Conservation (phyloP, 306 rosid species). For the Cucumis melo region DNA sequence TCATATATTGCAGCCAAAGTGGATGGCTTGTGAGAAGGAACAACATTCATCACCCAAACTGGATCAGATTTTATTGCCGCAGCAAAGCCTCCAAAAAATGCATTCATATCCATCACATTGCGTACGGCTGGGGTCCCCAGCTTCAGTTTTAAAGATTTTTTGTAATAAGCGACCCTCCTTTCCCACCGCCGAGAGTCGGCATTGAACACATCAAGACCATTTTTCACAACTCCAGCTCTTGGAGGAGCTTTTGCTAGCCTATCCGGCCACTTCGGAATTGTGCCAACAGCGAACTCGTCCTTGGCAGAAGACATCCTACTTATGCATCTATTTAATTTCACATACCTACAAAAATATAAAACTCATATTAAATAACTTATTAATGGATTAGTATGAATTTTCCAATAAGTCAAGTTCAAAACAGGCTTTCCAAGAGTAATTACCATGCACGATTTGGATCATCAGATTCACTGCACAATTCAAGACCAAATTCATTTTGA, state of each 20-base stretch:
- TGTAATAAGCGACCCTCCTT: constrained; percentile 66
- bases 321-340: constrained; percentile 66
- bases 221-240: constrained; percentile 55
- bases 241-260: constrained; percentile 57
- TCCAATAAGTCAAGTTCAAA: neutral
- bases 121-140: constrained; percentile 86
- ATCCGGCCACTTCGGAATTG: constrained; percentile 79
- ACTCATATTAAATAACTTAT: neutral
- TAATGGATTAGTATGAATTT: neutral
- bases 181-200: constrained; percentile 88
- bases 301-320: constrained; percentile 44
- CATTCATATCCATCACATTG: constrained; percentile 95
- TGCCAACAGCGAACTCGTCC: constrained; percentile 66
- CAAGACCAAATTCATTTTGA: constrained; percentile 80
- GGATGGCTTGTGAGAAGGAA: constrained; percentile 58
- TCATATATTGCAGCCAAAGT: constrained; percentile 73
- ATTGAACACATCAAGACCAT: constrained; percentile 60
- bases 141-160: constrained; percentile 57
- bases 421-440: neutral
- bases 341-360: constrained; percentile 46
- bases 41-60: constrained; percentile 95
- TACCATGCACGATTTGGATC: constrained; percentile 83
- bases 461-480: constrained; percentile 60
- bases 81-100: constrained; percentile 93
- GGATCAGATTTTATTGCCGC: constrained; percentile 75